phyloP scores from a whole-genome alignment of 1,284 basidiomycete species.

The Anthracocystis walkeri region DNA sequence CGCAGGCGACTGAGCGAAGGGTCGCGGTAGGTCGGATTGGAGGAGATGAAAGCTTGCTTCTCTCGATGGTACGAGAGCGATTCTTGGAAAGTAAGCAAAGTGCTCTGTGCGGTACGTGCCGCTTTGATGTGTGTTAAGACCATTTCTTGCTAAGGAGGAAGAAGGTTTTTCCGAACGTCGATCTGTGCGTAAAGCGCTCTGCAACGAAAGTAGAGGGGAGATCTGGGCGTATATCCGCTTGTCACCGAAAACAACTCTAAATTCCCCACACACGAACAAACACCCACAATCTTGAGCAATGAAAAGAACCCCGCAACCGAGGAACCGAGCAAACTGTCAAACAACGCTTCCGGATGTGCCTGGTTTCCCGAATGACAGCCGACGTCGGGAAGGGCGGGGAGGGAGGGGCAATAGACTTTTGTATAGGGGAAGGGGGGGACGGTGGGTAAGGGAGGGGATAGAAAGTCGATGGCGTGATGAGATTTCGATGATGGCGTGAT shows the following conservation, averaged over 20 bases:
- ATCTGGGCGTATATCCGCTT: no score
- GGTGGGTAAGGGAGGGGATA: constrained; percentile 7
- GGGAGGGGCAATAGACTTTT: not conserved
- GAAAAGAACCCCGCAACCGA: no score
- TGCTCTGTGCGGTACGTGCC: constrained; percentile 3
- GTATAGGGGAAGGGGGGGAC: not conserved
- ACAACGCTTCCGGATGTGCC: not conserved
- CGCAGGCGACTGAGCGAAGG: constrained; percentile 10
- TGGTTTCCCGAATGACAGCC: not conserved
- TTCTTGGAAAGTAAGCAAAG: constrained; percentile 8
- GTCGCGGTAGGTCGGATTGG: constrained; percentile 11
- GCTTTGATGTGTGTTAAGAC: constrained; percentile 21
- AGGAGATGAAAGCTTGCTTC: constrained; percentile 9
- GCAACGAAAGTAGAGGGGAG: not conserved
- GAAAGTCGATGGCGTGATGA: constrained; percentile 34
- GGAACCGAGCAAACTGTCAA: not conserved
- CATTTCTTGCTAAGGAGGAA: no score
- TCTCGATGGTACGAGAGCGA: constrained; percentile 10
- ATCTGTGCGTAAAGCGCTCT: no score
- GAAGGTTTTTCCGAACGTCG: no score
- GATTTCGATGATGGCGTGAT: constrained; percentile 25
- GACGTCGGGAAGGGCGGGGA: not conserved
- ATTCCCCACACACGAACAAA: no score
- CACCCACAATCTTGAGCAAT: no score
- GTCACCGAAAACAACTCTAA: no score